Conservation (phyloP, 2,329 filamentous ascomycete genomes). For the Apiospora rasikravindrae region DNA sequence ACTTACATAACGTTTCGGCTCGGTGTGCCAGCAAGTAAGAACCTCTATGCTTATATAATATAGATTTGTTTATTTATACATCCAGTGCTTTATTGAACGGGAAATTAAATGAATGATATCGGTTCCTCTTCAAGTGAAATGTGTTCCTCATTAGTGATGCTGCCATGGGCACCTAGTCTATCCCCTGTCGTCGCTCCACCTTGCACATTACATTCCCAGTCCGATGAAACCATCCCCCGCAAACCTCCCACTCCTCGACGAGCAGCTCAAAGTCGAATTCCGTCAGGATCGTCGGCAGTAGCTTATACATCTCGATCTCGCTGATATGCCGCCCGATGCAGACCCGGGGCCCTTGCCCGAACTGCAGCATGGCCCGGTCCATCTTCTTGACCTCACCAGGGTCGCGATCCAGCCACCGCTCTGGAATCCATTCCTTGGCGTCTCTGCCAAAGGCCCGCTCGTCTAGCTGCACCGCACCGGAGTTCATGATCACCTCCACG, state of each 20-base stretch:
- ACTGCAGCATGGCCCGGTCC: slow-evolving; percentile 8
- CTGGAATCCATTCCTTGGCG: no score
- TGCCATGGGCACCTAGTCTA: not conserved
- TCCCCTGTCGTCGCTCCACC: not conserved
- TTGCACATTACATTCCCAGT: slow-evolving; percentile 10
- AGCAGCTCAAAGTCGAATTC: slow-evolving; percentile 7
- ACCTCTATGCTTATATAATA: slow-evolving; percentile 29
- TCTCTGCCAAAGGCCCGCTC: no score
- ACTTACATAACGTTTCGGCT: no score
- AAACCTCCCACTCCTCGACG: not conserved
- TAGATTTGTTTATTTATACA: no score
- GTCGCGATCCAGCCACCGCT: not conserved
- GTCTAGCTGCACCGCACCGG: no score
- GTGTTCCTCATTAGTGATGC: not conserved
- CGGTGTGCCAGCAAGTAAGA: slow-evolving; percentile 29
- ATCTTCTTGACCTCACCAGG: not conserved
- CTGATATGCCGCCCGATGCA: slow-evolving; percentile 8
- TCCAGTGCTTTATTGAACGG: no score
- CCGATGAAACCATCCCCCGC: slow-evolving; percentile 1
- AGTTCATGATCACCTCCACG: no score
- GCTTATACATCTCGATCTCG: slow-evolving; percentile 17
- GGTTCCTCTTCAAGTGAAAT: no score
- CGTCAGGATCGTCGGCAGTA: not conserved
- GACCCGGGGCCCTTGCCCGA: not conserved
- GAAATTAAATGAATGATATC: no score